A percentile compares a stretch with the other conserved stretches of the same genome.
Evolutionary conservation across 2,329 filamentous ascomycete genomes (phyloP).

Genomic region (Phialophora tarda): DNA sequence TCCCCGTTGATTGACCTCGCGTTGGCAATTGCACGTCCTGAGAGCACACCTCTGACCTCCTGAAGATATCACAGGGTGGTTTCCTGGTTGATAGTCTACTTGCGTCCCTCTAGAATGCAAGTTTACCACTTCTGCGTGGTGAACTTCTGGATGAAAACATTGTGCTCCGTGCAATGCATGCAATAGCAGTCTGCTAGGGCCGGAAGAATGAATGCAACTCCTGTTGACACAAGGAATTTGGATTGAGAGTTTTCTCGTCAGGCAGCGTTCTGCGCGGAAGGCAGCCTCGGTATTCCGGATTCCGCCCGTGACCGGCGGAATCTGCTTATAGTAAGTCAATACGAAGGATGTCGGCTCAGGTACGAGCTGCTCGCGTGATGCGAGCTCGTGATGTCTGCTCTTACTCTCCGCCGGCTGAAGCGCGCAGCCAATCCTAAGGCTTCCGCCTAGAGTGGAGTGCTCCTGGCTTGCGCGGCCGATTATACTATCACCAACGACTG

Average conservation of each 20-base stretch:
- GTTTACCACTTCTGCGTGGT: not conserved
- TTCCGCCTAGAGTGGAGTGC: constrained; percentile 6
- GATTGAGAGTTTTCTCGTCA: not conserved
- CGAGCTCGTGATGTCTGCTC: not conserved
- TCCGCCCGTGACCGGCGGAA: not conserved
- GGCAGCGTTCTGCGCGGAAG: not conserved
- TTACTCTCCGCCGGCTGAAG: not conserved
- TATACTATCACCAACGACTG: constrained; percentile 2
- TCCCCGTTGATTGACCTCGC: not conserved
- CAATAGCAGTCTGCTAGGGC: not conserved
- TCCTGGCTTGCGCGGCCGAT: constrained; percentile 6
- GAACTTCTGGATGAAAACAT: not conserved
- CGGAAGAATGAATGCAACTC: not conserved
- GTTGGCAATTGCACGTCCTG: not conserved
- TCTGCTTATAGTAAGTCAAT: constrained; percentile 11
- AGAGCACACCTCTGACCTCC: not conserved
- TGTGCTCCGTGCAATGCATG: not conserved
- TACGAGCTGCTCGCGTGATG: not conserved
- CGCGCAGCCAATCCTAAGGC: constrained; percentile 1
- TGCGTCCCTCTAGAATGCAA: not conserved
- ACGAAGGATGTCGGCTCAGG: not conserved
- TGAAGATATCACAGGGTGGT: not conserved
- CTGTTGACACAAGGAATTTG: not conserved
- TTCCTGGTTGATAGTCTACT: not conserved
- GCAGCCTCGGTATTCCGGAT: not conserved